Evolutionary conservation across 805 yeast genomes (phyloP).

Genomic region (Wickerhamiella alocasiicola): DNA sequence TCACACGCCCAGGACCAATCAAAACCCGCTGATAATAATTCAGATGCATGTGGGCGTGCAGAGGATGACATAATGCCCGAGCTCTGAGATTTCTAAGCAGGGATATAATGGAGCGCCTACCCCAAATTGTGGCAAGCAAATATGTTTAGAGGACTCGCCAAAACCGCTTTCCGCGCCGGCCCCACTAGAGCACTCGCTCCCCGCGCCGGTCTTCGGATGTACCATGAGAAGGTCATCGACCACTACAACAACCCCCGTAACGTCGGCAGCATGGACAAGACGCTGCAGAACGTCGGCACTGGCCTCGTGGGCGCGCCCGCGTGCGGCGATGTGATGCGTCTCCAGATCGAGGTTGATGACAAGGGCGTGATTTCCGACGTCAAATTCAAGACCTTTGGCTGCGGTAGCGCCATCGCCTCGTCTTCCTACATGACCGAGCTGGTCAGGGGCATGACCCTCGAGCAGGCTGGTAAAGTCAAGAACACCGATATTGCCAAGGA

Average conservation of each 20-base stretch:
- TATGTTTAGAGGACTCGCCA: not conserved
- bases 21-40: too few relatives aligned
- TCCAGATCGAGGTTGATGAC: slow-evolving; percentile 86
- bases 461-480: slow-evolving; percentile 85
- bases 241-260: slow-evolving; percentile 95
- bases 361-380: slow-evolving; percentile 90
- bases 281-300: slow-evolving; percentile 69
- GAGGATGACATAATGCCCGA: too few relatives aligned
- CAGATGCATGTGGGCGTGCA: too few relatives aligned
- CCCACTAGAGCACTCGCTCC: not conserved
- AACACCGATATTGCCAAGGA: slow-evolving; percentile 93
- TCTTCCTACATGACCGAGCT: slow-evolving; percentile 90
- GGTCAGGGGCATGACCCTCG: slow-evolving; percentile 87
- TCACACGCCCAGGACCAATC: too few relatives aligned
- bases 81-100: too few relatives aligned
- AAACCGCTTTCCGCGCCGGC: not conserved
- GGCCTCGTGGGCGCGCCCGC: slow-evolving; percentile 99
- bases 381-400: slow-evolving; percentile 97
- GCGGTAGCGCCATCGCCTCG: slow-evolving; percentile 96
- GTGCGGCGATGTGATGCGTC: slow-evolving; percentile 97
- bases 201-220: slow-evolving; percentile 23
- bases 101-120: too few relatives aligned
- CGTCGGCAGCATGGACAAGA: slow-evolving; percentile 84
- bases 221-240: slow-evolving; percentile 89
- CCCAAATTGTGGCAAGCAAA: too few relatives aligned